A percentile compares a stretch with the other conserved stretches of the same genome.
Conservation (phyloP, 805 yeast species). For the Kluyveromyces lactis region DNA sequence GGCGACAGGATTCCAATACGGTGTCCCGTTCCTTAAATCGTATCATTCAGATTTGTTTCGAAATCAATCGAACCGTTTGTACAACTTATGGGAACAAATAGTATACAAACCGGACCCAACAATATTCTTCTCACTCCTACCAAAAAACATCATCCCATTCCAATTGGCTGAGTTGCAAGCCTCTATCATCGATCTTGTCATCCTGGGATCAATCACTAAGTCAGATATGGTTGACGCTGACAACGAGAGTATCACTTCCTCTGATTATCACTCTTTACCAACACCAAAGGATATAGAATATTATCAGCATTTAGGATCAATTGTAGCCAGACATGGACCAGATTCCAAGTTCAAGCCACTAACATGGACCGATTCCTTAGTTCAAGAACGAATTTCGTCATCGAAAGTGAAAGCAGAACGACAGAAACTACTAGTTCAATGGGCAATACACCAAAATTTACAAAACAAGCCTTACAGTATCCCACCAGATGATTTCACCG, state of each 20-base stretch:
- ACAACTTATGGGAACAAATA: conserved; percentile 51
- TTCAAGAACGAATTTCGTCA: conserved; percentile 11
- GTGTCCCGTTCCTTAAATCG: conserved; percentile 35
- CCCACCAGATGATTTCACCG: no score
- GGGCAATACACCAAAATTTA: conserved; percentile 6
- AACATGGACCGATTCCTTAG: conserved; percentile 16
- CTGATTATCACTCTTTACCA: conserved; percentile 13
- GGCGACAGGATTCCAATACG: conserved; percentile 45
- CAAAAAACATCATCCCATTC: conserved; percentile 55
- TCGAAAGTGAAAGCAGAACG: conserved; percentile 16
- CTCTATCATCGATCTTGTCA: conserved; percentile 52
- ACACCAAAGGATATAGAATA: conserved; percentile 21
- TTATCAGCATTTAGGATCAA: conserved; percentile 16
- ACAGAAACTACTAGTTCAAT: conserved; percentile 11
- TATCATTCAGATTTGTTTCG: conserved; percentile 15
- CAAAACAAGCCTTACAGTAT: not conserved
- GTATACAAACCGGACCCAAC: conserved; percentile 54
- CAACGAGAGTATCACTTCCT: conserved; percentile 2
- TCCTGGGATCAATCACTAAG: conserved; percentile 33
- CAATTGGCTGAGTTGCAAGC: conserved; percentile 59
- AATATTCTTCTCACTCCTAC: conserved; percentile 53
- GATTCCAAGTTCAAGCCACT: conserved; percentile 16
- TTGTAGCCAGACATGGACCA: conserved; percentile 14
- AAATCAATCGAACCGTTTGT: conserved; percentile 27
- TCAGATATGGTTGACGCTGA: not conserved